Evolutionary conservation across 1,284 basidiomycete species (phyloP).

Genomic region (Gomphus bonarii): DNA sequence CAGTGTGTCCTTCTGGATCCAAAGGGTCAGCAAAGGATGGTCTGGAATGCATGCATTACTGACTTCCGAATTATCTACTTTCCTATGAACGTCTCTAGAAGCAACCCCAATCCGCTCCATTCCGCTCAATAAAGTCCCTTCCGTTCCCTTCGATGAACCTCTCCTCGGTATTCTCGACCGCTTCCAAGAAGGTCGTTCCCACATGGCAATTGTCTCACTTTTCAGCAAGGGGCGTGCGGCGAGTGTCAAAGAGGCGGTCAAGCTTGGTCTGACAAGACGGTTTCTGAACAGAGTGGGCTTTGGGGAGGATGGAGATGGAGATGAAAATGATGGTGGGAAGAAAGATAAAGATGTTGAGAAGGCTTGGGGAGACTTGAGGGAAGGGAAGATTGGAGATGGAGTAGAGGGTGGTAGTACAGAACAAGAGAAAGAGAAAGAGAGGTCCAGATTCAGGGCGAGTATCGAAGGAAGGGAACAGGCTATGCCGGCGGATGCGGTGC

Average conservation of each 20-base stretch:
- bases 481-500: constrained; percentile 75
- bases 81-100: constrained; percentile 31
- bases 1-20: constrained; percentile 83
- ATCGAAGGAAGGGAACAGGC: constrained; percentile 49
- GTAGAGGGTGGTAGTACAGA: constrained; percentile 15
- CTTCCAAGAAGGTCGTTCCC: constrained; percentile 86
- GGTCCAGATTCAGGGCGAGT: constrained; percentile 16
- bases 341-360: constrained; percentile 29
- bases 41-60: not conserved
- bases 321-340: constrained; percentile 13
- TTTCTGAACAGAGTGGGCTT: constrained; percentile 41
- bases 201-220: constrained; percentile 84
- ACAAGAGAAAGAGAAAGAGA: constrained; percentile 6
- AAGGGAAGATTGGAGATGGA: not conserved
- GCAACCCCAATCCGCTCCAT: constrained; percentile 69
- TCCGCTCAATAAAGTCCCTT: constrained; percentile 77
- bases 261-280: constrained; percentile 61
- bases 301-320: constrained; percentile 50
- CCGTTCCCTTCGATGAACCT: constrained; percentile 79
- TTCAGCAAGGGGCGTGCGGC: constrained; percentile 44
- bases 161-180: constrained; percentile 81
- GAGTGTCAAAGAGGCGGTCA: constrained; percentile 59
- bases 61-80: not conserved
- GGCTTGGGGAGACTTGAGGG: constrained; percentile 22
- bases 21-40: constrained; percentile 41